phyloP scores from a whole-genome alignment of 106 monocot genomes.

The Platanthera guangdongensis region DNA sequence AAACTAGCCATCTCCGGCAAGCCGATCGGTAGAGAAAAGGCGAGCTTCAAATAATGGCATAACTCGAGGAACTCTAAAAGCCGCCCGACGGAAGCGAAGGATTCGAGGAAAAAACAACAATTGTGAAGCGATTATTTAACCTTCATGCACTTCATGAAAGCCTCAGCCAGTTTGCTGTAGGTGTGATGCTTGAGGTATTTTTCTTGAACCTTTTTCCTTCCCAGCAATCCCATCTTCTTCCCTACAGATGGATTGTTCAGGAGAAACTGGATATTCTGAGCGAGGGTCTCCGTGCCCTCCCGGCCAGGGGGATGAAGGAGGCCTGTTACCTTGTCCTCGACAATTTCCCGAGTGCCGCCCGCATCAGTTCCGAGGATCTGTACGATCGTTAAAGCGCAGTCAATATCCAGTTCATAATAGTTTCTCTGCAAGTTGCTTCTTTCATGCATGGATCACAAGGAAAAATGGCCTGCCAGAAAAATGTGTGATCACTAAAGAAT shows the following conservation, averaged over 20 bases:
- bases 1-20: background rate
- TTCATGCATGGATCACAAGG: too few relatives aligned
- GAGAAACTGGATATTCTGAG: slow-evolving; percentile 6
- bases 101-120: background rate
- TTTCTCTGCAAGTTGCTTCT: too few relatives aligned
- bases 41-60: background rate
- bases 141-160: slow-evolving; percentile 66
- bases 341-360: slow-evolving; percentile 2
- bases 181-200: slow-evolving; percentile 72
- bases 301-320: slow-evolving; percentile 2
- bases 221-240: slow-evolving; percentile 39
- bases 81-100: background rate
- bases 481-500: too few relatives aligned
- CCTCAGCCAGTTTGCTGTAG: slow-evolving; percentile 53
- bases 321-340: slow-evolving; percentile 4
- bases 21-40: background rate
- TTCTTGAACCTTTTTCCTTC: slow-evolving; percentile 43
- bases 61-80: too few relatives aligned
- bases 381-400: background rate
- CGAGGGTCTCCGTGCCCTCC: slow-evolving; percentile 14
- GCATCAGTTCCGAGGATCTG: slow-evolving; percentile 94
- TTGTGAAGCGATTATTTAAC: slow-evolving; percentile 21
- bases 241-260: background rate
- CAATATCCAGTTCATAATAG: background rate
- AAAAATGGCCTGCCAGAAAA: too few relatives aligned